phyloP scores from a whole-genome alignment of 2,329 filamentous ascomycete genomes.

The Pleoardoris graminearum region DNA sequence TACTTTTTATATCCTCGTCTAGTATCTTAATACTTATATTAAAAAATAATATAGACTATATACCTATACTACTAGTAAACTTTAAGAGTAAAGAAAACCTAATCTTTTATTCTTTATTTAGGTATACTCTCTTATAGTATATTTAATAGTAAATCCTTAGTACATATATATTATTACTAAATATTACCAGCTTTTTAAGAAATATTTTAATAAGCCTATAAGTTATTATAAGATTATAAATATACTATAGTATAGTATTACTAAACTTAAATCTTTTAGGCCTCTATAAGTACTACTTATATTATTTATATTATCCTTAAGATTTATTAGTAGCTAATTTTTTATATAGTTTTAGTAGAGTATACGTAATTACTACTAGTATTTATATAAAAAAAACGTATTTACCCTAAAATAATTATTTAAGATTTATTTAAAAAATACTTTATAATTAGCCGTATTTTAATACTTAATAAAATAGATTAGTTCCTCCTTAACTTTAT shows the following conservation, averaged over 20 bases:
- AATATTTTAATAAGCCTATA: not conserved
- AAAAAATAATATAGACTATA: not conserved
- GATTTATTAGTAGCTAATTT: not conserved
- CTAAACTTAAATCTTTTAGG: not conserved
- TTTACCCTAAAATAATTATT: not conserved
- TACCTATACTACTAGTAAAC: not conserved
- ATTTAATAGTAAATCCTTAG: not conserved
- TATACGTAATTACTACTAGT: not conserved
- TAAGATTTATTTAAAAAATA: not conserved
- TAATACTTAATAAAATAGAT: not conserved
- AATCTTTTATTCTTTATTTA: constrained; percentile 2
- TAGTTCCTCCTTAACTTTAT: constrained; percentile 1
- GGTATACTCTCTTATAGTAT: not conserved
- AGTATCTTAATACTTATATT: constrained; percentile 1
- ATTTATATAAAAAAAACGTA: not conserved
- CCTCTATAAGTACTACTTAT: not conserved
- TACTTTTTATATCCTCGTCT: not conserved
- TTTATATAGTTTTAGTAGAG: constrained; percentile 2
- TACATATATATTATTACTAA: not conserved
- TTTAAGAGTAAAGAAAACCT: constrained; percentile 1
- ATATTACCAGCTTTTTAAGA: not conserved
- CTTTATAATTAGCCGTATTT: constrained; percentile 5
- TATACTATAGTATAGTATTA: constrained; percentile 2
- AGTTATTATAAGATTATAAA: not conserved
- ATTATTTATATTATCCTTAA: constrained; percentile 2